A percentile compares a stretch with the other conserved stretches of the same genome.
Conservation (phyloP, 495 filamentous ascomycete genomes). For the Trichoderma parareesei region DNA sequence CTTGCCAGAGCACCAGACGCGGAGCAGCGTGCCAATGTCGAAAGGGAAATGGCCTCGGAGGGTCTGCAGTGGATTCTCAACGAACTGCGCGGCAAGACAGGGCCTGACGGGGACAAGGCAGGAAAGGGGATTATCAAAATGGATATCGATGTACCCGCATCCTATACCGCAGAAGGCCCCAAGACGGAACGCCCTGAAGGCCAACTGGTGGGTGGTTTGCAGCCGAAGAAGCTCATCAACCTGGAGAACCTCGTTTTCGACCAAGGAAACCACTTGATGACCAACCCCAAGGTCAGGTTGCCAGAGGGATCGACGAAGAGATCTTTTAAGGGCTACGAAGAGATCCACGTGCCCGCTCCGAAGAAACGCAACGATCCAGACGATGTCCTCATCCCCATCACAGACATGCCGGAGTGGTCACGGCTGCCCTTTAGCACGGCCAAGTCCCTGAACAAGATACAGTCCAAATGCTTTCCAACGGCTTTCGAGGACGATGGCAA, state of each 20-base stretch:
- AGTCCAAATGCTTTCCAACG: slow-evolving; percentile 82
- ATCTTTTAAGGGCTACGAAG: slow-evolving; percentile 95
- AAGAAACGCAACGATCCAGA: slow-evolving; percentile 73
- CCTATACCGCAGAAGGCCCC: slow-evolving; percentile 35
- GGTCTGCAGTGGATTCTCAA: slow-evolving; percentile 83
- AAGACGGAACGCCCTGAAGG: slow-evolving; percentile 46
- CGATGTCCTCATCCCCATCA: slow-evolving; percentile 72
- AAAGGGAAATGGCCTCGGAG: slow-evolving; percentile 80
- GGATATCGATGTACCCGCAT: slow-evolving; percentile 77
- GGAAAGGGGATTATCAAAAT: slow-evolving; percentile 82
- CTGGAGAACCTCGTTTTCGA: slow-evolving; percentile 95
- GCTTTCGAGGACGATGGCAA: slow-evolving; percentile 95
- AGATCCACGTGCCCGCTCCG: slow-evolving; percentile 91
- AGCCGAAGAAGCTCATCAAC: slow-evolving; percentile 81
- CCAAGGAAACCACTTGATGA: slow-evolving; percentile 97
- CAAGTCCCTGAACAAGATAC: slow-evolving; percentile 83
- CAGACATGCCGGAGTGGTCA: slow-evolving; percentile 89
- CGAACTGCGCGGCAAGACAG: slow-evolving; percentile 58
- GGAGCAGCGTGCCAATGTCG: slow-evolving; percentile 66
- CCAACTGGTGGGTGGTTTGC: slow-evolving; percentile 72
- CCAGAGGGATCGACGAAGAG: slow-evolving; percentile 92
- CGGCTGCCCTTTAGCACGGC: slow-evolving; percentile 70
- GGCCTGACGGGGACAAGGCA: slow-evolving; percentile 46
- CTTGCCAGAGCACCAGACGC: slow-evolving; percentile 78
- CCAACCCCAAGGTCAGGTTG: slow-evolving; percentile 89